Conservation (phyloP, 176 grass and related monocot genomes). For the Neostapfia colusana region DNA sequence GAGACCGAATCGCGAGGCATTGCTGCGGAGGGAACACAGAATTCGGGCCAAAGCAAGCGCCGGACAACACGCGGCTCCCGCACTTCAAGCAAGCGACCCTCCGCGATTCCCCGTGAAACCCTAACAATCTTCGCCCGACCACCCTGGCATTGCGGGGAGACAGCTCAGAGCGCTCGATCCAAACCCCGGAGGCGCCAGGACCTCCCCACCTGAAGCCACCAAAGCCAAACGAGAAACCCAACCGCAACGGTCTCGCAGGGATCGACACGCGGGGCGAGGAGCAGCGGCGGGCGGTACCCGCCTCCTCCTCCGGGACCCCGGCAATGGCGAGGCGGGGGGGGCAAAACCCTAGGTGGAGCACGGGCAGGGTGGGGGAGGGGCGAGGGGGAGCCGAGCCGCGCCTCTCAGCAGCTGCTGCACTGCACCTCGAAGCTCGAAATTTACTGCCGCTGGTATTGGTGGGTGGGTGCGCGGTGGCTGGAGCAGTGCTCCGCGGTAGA, state of each 20-base stretch:
- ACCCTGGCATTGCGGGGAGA: slow-evolving; percentile 29
- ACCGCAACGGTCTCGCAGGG: background rate
- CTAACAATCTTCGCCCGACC: slow-evolving; percentile 33
- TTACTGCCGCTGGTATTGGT: slow-evolving; percentile 55
- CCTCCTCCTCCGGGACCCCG: background rate
- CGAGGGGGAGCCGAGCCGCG: slow-evolving; percentile 18
- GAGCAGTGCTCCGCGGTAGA: slow-evolving; percentile 36
- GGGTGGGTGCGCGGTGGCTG: slow-evolving; percentile 33
- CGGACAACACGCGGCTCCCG: background rate
- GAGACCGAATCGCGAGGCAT: slow-evolving; percentile 42
- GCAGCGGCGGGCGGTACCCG: background rate
- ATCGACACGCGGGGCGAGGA: background rate
- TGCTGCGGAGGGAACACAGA: background rate
- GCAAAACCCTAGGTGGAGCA: slow-evolving; percentile 47
- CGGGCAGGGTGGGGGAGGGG: background rate
- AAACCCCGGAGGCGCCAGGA: slow-evolving; percentile 12
- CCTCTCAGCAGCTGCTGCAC: background rate
- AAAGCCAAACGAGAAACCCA: background rate
- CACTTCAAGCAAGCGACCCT: slow-evolving; percentile 8
- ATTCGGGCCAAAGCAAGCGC: slow-evolving; percentile 11
- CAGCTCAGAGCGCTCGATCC: slow-evolving; percentile 30
- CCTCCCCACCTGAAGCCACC: background rate
- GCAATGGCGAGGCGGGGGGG: slow-evolving; percentile 27
- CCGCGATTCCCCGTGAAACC: slow-evolving; percentile 19
- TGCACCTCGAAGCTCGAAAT: too few relatives aligned